These are phyloP conservation scores for Elongisporangium prolatum DNA, from an alignment of 352 stramenopile genomes.

Conservation along the genomic window DNA sequence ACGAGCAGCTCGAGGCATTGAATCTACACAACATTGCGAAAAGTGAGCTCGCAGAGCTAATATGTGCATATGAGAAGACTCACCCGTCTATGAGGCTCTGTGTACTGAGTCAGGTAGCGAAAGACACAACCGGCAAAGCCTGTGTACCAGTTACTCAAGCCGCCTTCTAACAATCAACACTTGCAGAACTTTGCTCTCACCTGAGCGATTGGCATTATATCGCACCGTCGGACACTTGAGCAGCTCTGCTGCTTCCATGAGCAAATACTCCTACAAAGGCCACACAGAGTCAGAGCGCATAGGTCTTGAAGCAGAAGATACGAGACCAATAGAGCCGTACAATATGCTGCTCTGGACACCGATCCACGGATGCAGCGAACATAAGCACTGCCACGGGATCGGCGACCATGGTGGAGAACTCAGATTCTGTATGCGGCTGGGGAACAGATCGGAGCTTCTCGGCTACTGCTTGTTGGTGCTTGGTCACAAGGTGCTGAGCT, in stretches of 20 bases:
- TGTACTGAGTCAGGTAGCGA: conserved; percentile 44
- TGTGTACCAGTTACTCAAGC: no score
- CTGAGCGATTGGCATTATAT: conserved; percentile 38
- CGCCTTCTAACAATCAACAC: no score
- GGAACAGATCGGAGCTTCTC: conserved; percentile 30
- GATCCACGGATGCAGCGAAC: conserved; percentile 51
- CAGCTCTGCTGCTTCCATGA: conserved; percentile 49
- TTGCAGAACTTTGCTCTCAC: conserved; percentile 14
- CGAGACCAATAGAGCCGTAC: conserved; percentile 18
- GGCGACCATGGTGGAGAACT: conserved; percentile 41
- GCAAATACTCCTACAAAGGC: conserved; percentile 39
- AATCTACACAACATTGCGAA: conserved; percentile 24
- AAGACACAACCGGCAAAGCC: conserved; percentile 60
- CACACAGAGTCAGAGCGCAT: not conserved
- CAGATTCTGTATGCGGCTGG: conserved; percentile 32
- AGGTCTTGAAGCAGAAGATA: not conserved
- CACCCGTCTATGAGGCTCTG: conserved; percentile 54
- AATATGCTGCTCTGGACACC: conserved; percentile 55
- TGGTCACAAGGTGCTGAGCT: conserved; percentile 51
- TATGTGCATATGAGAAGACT: conserved; percentile 5
- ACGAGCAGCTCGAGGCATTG: conserved; percentile 52
- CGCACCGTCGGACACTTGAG: conserved; percentile 42
- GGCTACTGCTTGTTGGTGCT: conserved; percentile 40
- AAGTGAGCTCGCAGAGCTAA: not conserved
- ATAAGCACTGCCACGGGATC: conserved; percentile 63